phyloP scores from a whole-genome alignment of 352 stramenopile species.

The Phytopythium ostracodes region DNA sequence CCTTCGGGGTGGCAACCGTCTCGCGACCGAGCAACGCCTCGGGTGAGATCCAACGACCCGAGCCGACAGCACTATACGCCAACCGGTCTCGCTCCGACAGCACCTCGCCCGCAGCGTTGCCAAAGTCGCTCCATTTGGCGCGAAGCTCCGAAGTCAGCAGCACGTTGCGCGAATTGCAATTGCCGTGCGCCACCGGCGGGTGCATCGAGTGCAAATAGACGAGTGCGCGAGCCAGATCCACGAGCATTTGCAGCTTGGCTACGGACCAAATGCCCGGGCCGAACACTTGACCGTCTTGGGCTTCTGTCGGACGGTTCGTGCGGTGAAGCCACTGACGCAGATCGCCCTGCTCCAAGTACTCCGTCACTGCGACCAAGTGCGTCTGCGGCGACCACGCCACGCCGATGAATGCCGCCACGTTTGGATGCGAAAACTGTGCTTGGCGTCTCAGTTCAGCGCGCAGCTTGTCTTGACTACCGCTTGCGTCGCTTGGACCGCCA shows the following conservation, averaged over 20 bases:
- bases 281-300: neutral
- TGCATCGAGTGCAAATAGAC: conserved; percentile 68
- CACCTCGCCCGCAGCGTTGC: conserved; percentile 37
- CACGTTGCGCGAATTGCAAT: conserved; percentile 67
- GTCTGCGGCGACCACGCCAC: conserved; percentile 69
- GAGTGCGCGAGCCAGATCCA: conserved; percentile 59
- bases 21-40: conserved; percentile 59
- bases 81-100: conserved; percentile 57
- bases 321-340: conserved; percentile 68
- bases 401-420: conserved; percentile 62
- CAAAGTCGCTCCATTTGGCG: conserved; percentile 70
- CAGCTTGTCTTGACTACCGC: conserved; percentile 37
- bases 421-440: conserved; percentile 56
- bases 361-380: conserved; percentile 60
- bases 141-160: conserved; percentile 49
- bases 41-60: conserved; percentile 63
- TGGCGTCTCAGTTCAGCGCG: conserved; percentile 59
- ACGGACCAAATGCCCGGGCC: conserved; percentile 40
- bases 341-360: conserved; percentile 72
- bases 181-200: conserved; percentile 48
- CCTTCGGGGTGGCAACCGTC: conserved; percentile 22
- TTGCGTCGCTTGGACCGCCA: conserved; percentile 5
- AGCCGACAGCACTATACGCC: conserved; percentile 63
- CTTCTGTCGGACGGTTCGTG: conserved; percentile 21
- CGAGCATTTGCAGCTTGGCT: conserved; percentile 54